phyloP scores from a whole-genome alignment of 2,329 filamentous ascomycete genomes.

The Fusarium caatingaense region DNA sequence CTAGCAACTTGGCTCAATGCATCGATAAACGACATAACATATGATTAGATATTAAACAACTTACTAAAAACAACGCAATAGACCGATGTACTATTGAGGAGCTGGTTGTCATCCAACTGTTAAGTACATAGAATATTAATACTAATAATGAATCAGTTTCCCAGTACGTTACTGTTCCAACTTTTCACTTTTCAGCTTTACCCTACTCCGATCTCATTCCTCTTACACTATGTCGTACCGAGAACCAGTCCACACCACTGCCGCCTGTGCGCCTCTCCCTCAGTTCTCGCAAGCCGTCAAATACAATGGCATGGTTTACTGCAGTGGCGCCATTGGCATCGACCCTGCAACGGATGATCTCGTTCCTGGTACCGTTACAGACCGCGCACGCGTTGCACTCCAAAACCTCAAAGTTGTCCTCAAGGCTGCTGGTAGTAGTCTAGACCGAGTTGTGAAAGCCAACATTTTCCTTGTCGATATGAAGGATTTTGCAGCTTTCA shows the following conservation, averaged over 20 bases:
- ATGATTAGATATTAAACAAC: no score
- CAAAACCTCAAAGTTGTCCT: neutral
- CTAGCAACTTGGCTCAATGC: no score
- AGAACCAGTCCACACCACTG: neutral
- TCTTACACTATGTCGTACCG: neutral
- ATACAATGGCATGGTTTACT: conserved; percentile 2
- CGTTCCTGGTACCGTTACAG: neutral
- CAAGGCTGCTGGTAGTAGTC: conserved; percentile 3
- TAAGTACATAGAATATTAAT: no score
- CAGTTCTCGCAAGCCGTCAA: conserved; percentile 8
- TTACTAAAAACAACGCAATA: no score
- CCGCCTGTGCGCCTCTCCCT: neutral
- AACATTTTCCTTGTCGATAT: conserved; percentile 16
- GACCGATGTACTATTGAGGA: no score
- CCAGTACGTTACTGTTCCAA: neutral
- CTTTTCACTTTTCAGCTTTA: neutral
- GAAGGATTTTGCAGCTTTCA: conserved; percentile 5
- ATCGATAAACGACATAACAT: no score
- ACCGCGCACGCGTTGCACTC: neutral
- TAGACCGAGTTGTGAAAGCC: conserved; percentile 4
- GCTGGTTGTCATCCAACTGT: no score
- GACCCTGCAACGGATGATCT: neutral
- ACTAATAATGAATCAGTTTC: no score
- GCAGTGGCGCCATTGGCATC: conserved; percentile 4
- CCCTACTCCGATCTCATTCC: no score